Evolutionary conservation across 108 stramenopile species (phyloP).

Genomic region (Nitzschia putrida): DNA sequence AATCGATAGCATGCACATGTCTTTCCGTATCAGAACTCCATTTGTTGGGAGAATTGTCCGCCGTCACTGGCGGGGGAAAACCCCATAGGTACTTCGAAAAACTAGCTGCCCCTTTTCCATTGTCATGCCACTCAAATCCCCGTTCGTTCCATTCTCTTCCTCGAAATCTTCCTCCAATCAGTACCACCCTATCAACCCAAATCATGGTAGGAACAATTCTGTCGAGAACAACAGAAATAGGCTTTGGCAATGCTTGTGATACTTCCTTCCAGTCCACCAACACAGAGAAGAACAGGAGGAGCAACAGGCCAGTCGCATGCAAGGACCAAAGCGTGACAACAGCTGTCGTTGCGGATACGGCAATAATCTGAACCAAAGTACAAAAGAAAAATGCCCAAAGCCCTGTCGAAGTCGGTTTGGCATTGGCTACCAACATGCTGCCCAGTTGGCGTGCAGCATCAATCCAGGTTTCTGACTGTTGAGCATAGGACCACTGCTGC

Average conservation of each 20-base stretch:
- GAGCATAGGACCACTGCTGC: not conserved
- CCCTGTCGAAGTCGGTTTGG: not conserved
- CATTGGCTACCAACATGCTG: slow-evolving; percentile 1
- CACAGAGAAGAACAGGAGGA: not conserved
- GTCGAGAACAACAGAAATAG: not conserved
- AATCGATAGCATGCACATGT: slow-evolving; percentile 45
- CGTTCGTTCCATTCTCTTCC: slow-evolving; percentile 48
- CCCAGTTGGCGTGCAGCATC: not conserved
- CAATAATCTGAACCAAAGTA: not conserved
- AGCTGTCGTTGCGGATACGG: not conserved
- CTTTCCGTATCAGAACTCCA: slow-evolving; percentile 37
- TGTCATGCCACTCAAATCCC: slow-evolving; percentile 26
- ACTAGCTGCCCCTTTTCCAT: slow-evolving; percentile 9
- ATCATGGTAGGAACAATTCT: not conserved
- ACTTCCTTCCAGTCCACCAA: slow-evolving; percentile 28
- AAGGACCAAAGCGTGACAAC: slow-evolving; percentile 2
- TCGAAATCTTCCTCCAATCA: slow-evolving; percentile 26
- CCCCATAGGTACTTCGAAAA: slow-evolving; percentile 20
- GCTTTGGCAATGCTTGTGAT: not conserved
- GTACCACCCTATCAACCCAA: slow-evolving; percentile 20
- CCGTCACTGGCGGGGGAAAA: slow-evolving; percentile 35
- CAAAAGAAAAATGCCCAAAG: not conserved
- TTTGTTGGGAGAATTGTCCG: not conserved
- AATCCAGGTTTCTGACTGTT: not conserved
- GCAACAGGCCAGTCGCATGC: not conserved